Base-by-base conservation (phyloP, 1,139 yeast species). In the Hemisphaericaspora xylanilytica region DNA sequence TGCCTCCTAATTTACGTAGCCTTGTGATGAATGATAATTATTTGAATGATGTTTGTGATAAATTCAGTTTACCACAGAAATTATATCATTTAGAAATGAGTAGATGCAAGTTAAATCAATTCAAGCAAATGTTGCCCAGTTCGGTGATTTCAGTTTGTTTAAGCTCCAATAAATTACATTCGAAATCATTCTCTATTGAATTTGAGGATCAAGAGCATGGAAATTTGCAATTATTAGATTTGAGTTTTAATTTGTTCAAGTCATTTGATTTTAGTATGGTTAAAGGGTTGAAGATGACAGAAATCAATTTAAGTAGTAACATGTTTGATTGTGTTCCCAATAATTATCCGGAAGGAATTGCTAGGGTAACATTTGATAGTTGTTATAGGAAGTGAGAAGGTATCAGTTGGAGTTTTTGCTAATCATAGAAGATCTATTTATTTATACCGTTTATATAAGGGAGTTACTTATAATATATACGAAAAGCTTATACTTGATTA, bases 261-360 rank as follows among this genome's bases (percentile, higher is more conserved):
- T 37, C 22, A 27, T 43, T 46, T 38, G 33, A 40, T 28, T 46
- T 46, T 31, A 31, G 22, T 4, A 36, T 43, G 35, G 17, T 46
- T 12, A 28, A 33, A 12, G 36, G 35, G 4, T 33, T 42, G 11
- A 43, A 44, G 22, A 22, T 46, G 16, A 34, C 42, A 9, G 50
- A 46, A 32, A 33, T 46, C 5, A 46, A 46, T 33, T 45, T 45
- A 14, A 44, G 42, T 25, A 39, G 36, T 8, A 46, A 45, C 32
- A 38, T 49, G 52, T 50, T 49, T 45, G 53, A 51, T 29, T 50
- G 43, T 17, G 43, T 53, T 26, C 55, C 51, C 6, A 27, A 32
- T 11, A 20, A 30, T 13, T 36, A 37, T 18, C 49, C 49, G 11
- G 39, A 38, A 15, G 40, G 39, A 32, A 43, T 46, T 11, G 33